Evolutionary conservation across 2,329 filamentous ascomycete species (phyloP).

Genomic region (Aspergillus sergii): DNA sequence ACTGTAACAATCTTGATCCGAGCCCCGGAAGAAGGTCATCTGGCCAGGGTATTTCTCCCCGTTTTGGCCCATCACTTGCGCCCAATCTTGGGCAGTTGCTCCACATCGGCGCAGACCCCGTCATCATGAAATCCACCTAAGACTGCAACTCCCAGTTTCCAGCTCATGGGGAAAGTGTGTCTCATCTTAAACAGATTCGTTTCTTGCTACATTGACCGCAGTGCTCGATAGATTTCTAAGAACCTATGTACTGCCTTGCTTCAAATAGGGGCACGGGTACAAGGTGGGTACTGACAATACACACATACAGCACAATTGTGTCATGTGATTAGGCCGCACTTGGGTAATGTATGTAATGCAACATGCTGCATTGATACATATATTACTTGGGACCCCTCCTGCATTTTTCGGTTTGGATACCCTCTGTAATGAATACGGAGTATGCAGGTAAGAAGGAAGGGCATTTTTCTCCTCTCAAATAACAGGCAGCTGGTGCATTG

Average conservation of each 20-base stretch:
- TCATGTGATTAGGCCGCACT: neutral
- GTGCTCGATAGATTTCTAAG: neutral
- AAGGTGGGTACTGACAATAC: neutral
- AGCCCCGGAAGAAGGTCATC: slow-evolving; percentile 20
- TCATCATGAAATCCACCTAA: slow-evolving; percentile 19
- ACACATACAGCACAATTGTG: neutral
- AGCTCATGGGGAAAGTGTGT: neutral
- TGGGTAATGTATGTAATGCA: neutral
- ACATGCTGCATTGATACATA: neutral
- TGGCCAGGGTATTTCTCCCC: slow-evolving; percentile 13
- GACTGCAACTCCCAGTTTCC: neutral
- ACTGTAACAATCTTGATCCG: neutral
- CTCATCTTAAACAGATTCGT: neutral
- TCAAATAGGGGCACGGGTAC: slow-evolving; percentile 13
- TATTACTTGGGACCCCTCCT: neutral
- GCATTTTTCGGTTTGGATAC: neutral
- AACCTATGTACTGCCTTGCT: slow-evolving; percentile 14
- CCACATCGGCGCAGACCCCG: slow-evolving; percentile 21
- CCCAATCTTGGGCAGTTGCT: slow-evolving; percentile 22
- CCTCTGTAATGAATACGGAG: neutral
- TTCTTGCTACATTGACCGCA: neutral
- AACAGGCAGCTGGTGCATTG: slow-evolving; percentile 12
- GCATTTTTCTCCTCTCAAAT: slow-evolving; percentile 11
- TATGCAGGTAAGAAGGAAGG: neutral
- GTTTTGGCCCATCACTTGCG: slow-evolving; percentile 13